Evolutionary conservation across 495 filamentous ascomycete species (phyloP).

Genomic region (Neurospora sp.): DNA sequence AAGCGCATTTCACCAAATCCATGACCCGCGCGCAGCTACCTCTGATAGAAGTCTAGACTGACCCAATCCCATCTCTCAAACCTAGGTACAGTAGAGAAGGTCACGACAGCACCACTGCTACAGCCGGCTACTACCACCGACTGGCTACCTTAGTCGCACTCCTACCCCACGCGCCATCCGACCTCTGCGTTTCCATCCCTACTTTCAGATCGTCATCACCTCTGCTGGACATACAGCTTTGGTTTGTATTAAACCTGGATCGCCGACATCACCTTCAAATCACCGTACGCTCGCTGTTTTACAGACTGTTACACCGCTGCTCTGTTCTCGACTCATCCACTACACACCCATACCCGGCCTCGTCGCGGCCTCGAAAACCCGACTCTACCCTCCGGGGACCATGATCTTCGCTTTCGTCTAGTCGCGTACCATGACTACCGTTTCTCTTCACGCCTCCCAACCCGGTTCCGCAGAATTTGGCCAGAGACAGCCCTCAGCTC

Average conservation of each 20-base stretch:
- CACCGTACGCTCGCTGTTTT: background rate
- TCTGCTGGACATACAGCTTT: background rate
- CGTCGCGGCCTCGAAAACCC: background rate
- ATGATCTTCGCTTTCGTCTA: conserved; percentile 11
- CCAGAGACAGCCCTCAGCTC: conserved; percentile 9
- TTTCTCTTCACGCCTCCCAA: conserved; percentile 11
- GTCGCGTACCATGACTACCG: conserved; percentile 19
- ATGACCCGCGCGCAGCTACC: background rate
- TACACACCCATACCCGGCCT: background rate
- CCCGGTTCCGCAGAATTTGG: conserved; percentile 8
- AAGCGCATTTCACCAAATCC: background rate
- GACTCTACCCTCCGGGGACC: conserved; percentile 1
- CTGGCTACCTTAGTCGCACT: background rate
- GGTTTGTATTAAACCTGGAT: background rate
- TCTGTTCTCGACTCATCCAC: background rate
- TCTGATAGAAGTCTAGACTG: background rate
- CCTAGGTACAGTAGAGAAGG: background rate
- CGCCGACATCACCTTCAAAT: background rate
- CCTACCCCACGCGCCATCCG: background rate
- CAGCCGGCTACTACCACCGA: background rate
- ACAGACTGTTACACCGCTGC: background rate
- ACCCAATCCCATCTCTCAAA: background rate
- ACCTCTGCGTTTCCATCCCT: background rate
- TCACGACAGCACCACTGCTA: background rate
- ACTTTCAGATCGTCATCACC: background rate